Percentiles rank a stretch among this genome's conserved stretches.
Evolutionary conservation across 768 basidiomycete species (phyloP).

Genomic region (Kondoa malvinella): DNA sequence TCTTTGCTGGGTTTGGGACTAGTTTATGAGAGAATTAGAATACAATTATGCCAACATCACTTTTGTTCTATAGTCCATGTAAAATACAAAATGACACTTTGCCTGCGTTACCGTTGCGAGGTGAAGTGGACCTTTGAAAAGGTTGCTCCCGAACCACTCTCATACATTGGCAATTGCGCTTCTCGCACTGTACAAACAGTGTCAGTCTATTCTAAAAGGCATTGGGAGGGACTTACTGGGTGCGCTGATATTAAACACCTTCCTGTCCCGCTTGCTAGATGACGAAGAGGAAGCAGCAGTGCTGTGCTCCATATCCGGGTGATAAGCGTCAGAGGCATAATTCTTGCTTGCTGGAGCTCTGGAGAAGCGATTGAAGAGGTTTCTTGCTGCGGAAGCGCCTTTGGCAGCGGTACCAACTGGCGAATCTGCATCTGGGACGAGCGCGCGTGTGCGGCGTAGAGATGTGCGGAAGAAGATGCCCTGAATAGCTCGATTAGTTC

Average conservation of each 20-base stretch:
- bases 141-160: not conserved
- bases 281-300: not conserved
- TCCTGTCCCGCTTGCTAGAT: not conserved
- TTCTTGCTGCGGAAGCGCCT: not conserved
- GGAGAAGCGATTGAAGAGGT: not conserved
- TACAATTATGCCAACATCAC: too few relatives aligned
- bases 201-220: not conserved
- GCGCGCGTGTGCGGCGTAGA: not conserved
- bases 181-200: not conserved
- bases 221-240: not conserved
- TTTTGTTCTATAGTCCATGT: too few relatives aligned
- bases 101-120: too few relatives aligned
- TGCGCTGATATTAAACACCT: not conserved
- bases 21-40: too few relatives aligned
- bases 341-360: not conserved
- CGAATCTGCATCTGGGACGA: not conserved
- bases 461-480: not conserved
- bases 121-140: not conserved
- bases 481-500: not conserved
- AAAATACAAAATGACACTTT: too few relatives aligned
- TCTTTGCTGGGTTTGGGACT: not conserved
- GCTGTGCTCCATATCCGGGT: not conserved
- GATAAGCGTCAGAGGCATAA: not conserved
- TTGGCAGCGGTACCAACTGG: not conserved
- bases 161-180: not conserved